A percentile compares a stretch with the other conserved stretches of the same genome.
Conservation (phyloP, 495 filamentous ascomycete species). For the Xeromyces bisporus region DNA sequence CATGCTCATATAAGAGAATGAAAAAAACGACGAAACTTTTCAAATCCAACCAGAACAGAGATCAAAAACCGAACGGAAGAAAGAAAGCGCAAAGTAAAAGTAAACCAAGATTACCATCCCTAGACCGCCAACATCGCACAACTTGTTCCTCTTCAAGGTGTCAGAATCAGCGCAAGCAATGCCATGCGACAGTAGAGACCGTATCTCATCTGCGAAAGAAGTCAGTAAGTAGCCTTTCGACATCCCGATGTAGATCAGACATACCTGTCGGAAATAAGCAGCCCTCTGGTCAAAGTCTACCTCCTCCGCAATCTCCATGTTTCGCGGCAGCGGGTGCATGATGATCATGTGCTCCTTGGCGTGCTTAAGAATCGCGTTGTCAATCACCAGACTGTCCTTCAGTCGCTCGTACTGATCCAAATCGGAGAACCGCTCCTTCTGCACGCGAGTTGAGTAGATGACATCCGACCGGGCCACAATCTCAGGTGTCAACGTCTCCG, state of each 20-base stretch:
- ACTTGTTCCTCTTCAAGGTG: constrained; percentile 26
- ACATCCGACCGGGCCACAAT: constrained; percentile 74
- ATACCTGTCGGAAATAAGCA: constrained; percentile 97
- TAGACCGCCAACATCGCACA: constrained; percentile 4
- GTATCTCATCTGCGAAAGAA: constrained; percentile 72
- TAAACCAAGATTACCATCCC: constrained; percentile 5
- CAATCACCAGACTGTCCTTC: constrained; percentile 72
- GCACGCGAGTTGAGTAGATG: constrained; percentile 88
- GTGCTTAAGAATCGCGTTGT: constrained; percentile 77
- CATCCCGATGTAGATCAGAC: no score
- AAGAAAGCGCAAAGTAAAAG: neutral
- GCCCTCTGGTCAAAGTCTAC: constrained; percentile 94
- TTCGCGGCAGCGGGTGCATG: constrained; percentile 88
- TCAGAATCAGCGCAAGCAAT: constrained; percentile 81
- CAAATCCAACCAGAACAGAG: constrained; percentile 4
- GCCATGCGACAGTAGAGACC: constrained; percentile 97
- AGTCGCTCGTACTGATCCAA: constrained; percentile 64
- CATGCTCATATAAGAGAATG: constrained; percentile 10
- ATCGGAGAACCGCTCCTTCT: constrained; percentile 84
- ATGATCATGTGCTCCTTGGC: constrained; percentile 85
- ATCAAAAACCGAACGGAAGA: constrained; percentile 8
- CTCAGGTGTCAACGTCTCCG: constrained; percentile 63
- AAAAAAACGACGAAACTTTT: constrained; percentile 21
- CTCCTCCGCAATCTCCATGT: constrained; percentile 83
- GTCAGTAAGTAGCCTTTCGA: no score